Percentiles rank a stretch among this genome's conserved stretches.
Evolutionary conservation across 208 protist genomes (phyloP).

Genomic region (Trypanosoma lewisi): DNA sequence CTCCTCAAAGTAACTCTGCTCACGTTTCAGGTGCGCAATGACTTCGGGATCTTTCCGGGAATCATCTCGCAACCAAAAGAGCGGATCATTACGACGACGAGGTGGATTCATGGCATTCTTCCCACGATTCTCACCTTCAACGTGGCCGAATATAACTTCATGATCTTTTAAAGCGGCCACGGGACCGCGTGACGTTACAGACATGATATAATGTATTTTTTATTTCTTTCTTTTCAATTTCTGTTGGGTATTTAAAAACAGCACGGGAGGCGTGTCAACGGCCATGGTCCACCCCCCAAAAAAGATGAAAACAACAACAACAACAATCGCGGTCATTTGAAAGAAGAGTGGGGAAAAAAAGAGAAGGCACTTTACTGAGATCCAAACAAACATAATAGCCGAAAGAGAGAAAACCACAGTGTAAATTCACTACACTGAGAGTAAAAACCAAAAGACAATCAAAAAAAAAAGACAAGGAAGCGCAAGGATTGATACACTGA

Average conservation of each 20-base stretch:
- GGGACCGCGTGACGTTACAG: constrained; percentile 29
- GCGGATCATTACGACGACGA: constrained; percentile 56
- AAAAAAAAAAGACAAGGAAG: neutral
- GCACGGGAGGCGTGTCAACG: too few relatives aligned
- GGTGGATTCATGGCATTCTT: constrained; percentile 86
- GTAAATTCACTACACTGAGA: too few relatives aligned
- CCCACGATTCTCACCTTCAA: constrained; percentile 83
- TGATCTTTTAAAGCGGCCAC: constrained; percentile 63
- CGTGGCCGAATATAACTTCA: constrained; percentile 71
- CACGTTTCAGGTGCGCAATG: constrained; percentile 73
- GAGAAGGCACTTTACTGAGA: too few relatives aligned
- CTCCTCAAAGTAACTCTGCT: constrained; percentile 77
- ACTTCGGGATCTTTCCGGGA: constrained; percentile 64
- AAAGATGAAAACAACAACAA: too few relatives aligned
- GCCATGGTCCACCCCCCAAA: too few relatives aligned
- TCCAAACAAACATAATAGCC: too few relatives aligned
- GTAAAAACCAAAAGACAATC: neutral
- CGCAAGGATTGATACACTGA: too few relatives aligned
- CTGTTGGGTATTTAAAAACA: constrained; percentile 16
- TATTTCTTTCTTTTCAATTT: constrained; percentile 14
- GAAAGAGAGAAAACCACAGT: too few relatives aligned
- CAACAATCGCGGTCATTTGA: too few relatives aligned
- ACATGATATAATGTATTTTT: constrained; percentile 18
- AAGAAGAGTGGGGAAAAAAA: too few relatives aligned
- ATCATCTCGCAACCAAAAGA: constrained; percentile 89